Evolutionary conservation across 495 filamentous ascomycete species (phyloP), one percentile per base, ranked within the genome.

Genomic region (Mytilinidion resinicola): DNA sequence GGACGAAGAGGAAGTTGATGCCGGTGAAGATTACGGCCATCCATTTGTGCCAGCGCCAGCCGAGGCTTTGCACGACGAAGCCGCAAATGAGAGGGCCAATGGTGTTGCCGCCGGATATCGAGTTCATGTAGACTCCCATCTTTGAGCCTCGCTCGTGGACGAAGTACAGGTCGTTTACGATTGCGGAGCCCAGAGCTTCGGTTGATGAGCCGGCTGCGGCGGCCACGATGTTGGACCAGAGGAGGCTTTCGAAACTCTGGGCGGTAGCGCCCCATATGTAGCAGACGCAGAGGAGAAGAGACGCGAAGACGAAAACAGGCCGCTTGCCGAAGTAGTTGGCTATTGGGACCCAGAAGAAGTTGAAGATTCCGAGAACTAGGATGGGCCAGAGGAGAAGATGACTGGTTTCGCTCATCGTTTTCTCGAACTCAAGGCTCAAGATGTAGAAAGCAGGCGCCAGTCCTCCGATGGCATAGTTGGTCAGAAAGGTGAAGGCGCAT

Each of bases 331-430:
- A 68, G 51, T 69, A 70, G 41, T 70, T 70, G 1, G 69, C 69
- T 9, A 72, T 44, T 4, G 69, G 69, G 9, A 72, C 69, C 69
- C 69, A 72, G 47, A 72, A 65, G 61, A 72, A 72, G 53, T 72
- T 72, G 50, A 72, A 72, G 0, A 67, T 9, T 0, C 69, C 69
- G 10, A 72, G 60, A 1, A 70, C 66, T 11, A 72, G 59, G 48
- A 72, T 69, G 0, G 66, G 67, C 65, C 66, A 72, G 12, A 68
- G 56, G 7, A 70, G 60, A 11, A 72, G 57, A 20, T 64, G 55
- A 10, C 36, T 62, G 0, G 66, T 70, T 46, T 70, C 51, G 10
- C 56, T 68, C 60, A 66, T 62, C 1, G 61, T 62, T 53, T 69
- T 69, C 30, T 63, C 35, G 57, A 70, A 72, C 55, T 72, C 63